phyloP scores from a whole-genome alignment of 2,329 filamentous ascomycete genomes.

The Fusarium anthophilum region DNA sequence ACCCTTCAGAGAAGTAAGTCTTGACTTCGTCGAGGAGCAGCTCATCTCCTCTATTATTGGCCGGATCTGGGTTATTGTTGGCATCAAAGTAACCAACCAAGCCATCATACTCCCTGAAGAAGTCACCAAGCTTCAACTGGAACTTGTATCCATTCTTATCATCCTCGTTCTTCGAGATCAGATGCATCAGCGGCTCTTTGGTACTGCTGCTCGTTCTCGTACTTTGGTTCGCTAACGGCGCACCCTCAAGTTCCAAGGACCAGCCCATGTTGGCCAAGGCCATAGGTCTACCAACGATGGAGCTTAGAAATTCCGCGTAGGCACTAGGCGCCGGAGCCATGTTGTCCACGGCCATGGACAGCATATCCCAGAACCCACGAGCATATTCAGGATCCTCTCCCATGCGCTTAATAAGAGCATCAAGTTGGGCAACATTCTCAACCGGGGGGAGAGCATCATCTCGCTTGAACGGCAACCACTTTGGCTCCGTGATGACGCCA shows the following conservation, averaged over 20 bases:
- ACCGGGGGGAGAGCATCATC: background rate
- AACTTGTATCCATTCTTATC: background rate
- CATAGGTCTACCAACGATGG: background rate
- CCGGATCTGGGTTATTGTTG: background rate
- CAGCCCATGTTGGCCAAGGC: background rate
- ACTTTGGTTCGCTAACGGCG: background rate
- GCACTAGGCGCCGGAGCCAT: background rate
- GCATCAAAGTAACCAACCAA: background rate
- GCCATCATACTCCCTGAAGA: background rate
- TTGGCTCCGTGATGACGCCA: background rate
- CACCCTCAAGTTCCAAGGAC: background rate
- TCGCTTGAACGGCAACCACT: background rate
- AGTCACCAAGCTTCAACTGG: background rate
- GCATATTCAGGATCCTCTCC: background rate
- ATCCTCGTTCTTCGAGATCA: accelerated
- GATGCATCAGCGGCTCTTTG: background rate
- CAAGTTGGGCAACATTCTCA: background rate
- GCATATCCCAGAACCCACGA: background rate
- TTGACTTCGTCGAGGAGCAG: background rate
- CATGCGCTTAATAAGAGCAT: background rate
- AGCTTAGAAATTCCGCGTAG: background rate
- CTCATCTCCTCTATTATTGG: background rate
- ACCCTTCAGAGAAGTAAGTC: background rate
- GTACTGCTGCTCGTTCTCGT: background rate
- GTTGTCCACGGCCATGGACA: accelerated